Evolutionary conservation across 1,284 basidiomycete genomes (phyloP).

Genomic region (Cryptococcus sp.): DNA sequence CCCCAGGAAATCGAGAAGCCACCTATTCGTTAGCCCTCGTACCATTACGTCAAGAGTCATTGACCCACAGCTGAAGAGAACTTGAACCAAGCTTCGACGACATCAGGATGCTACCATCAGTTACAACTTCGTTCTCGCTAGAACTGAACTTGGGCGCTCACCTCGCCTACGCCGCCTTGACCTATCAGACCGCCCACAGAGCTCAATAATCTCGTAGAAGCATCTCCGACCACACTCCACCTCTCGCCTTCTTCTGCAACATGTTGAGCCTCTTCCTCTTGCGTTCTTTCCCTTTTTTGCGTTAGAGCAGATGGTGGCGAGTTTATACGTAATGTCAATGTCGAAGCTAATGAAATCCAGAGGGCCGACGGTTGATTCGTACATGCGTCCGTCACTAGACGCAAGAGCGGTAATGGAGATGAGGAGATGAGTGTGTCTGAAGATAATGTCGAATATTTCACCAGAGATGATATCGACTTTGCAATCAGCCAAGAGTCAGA

Average conservation of each 20-base stretch:
- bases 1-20: slow-evolving; percentile 65
- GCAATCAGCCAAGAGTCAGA: neutral
- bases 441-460: slow-evolving; percentile 38
- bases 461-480: slow-evolving; percentile 39
- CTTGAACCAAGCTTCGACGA: slow-evolving; percentile 80
- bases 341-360: slow-evolving; percentile 75
- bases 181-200: slow-evolving; percentile 59
- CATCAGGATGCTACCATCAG: slow-evolving; percentile 63
- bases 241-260: slow-evolving; percentile 20
- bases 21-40: slow-evolving; percentile 51
- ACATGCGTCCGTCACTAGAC: slow-evolving; percentile 69
- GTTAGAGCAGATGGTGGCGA: slow-evolving; percentile 53
- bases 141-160: slow-evolving; percentile 45
- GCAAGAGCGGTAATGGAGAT: slow-evolving; percentile 69
- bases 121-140: no score
- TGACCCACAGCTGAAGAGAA: slow-evolving; percentile 53
- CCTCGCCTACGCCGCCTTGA: slow-evolving; percentile 65
- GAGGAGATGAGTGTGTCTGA: slow-evolving; percentile 67
- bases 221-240: slow-evolving; percentile 44
- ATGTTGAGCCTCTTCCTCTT: slow-evolving; percentile 18
- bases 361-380: slow-evolving; percentile 69
- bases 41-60: neutral
- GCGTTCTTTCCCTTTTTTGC: slow-evolving; percentile 29
- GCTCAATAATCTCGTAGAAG: slow-evolving; percentile 59
- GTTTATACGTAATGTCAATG: slow-evolving; percentile 71